Conservation (phyloP, 2,329 filamentous ascomycete species). For the Penicillium sp. region DNA sequence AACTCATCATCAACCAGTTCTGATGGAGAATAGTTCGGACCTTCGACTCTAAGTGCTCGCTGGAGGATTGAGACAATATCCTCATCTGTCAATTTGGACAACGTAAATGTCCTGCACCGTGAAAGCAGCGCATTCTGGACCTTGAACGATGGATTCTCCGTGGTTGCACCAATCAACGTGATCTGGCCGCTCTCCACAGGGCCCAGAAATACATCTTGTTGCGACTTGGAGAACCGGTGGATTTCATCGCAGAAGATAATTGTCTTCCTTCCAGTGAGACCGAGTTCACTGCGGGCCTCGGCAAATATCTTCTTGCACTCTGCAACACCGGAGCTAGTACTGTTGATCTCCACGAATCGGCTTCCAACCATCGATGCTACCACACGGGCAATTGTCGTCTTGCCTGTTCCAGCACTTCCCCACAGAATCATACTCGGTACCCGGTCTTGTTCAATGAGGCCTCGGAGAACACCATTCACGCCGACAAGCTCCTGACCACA, state of each 20-base stretch:
- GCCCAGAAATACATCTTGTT: slow-evolving; percentile 93
- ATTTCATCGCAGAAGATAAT: slow-evolving; percentile 99
- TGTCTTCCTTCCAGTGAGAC: slow-evolving; percentile 83
- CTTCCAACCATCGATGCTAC: slow-evolving; percentile 82
- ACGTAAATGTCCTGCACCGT: slow-evolving; percentile 86
- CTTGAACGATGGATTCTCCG: slow-evolving; percentile 95
- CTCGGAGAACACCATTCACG: slow-evolving; percentile 78
- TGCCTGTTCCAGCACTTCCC: slow-evolving; percentile 57
- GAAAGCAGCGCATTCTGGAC: slow-evolving; percentile 86
- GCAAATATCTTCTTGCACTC: slow-evolving; percentile 92
- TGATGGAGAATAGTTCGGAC: slow-evolving; percentile 55
- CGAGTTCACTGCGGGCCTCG: slow-evolving; percentile 80
- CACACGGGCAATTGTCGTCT: slow-evolving; percentile 80
- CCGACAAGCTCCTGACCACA: slow-evolving; percentile 92
- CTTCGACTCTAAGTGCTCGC: slow-evolving; percentile 73
- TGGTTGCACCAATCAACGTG: slow-evolving; percentile 92
- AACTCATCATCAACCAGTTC: slow-evolving; percentile 76
- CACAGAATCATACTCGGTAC: slow-evolving; percentile 96
- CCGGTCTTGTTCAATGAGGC: slow-evolving; percentile 81
- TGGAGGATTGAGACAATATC: slow-evolving; percentile 76
- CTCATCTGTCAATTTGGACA: slow-evolving; percentile 74
- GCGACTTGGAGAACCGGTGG: slow-evolving; percentile 85
- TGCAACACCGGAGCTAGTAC: slow-evolving; percentile 82
- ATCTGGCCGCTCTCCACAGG: slow-evolving; percentile 91
- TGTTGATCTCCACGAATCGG: slow-evolving; percentile 94